Evolutionary conservation across 768 basidiomycete genomes (phyloP).

Genomic region (Mycena alexandri): DNA sequence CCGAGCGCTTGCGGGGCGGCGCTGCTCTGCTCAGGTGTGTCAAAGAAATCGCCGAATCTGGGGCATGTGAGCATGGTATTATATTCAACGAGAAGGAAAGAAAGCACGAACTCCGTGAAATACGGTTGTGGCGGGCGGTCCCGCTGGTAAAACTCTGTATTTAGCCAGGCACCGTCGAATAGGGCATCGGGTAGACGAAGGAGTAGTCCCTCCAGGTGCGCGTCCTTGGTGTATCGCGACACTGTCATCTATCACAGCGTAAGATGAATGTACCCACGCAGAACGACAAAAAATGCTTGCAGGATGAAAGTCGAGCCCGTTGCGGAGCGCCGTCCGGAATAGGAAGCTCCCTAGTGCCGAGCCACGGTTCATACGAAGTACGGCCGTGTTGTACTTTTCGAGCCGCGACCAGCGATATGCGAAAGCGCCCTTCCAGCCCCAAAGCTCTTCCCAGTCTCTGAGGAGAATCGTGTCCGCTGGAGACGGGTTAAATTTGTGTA

Average conservation of each 20-base stretch:
- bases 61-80: constrained; percentile 4
- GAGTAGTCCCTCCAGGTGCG: constrained; percentile 80
- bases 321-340: constrained; percentile 92
- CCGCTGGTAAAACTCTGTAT: constrained; percentile 89
- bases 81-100: background rate
- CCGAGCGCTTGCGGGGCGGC: constrained; percentile 88
- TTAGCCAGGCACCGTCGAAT: constrained; percentile 95
- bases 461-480: constrained; percentile 86
- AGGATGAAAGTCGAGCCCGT: constrained; percentile 94
- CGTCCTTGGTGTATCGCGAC: constrained; percentile 86
- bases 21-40: constrained; percentile 74
- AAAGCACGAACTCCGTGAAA: constrained; percentile 76
- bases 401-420: constrained; percentile 96
- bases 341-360: constrained; percentile 91
- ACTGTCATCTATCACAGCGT: constrained; percentile 72
- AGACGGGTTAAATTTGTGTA: no score
- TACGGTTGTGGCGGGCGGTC: constrained; percentile 95
- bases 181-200: constrained; percentile 90
- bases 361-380: constrained; percentile 89
- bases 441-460: constrained; percentile 96
- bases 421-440: constrained; percentile 95
- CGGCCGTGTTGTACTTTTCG: constrained; percentile 94
- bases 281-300: constrained; percentile 4
- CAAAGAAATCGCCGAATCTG: constrained; percentile 89
- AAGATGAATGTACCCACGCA: background rate